Evolutionary conservation across 2,329 filamentous ascomycete genomes (phyloP), one percentile per base, ranked within the genome.

Genomic region (Sporothrix variecibatus): DNA sequence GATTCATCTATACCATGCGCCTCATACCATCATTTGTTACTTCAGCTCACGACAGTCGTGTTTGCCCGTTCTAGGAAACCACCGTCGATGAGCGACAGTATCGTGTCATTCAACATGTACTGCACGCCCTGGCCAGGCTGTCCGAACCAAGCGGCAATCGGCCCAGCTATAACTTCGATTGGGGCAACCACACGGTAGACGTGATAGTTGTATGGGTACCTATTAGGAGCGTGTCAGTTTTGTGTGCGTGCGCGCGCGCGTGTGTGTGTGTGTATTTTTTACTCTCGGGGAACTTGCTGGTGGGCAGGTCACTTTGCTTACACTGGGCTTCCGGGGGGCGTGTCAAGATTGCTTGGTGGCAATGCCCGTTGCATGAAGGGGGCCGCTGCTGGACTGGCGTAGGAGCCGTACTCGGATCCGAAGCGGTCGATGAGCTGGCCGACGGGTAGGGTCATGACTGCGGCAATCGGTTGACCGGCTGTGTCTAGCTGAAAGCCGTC

Each of bases 361-460:
- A 87, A 78, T 3, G 85, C 79, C 26, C 86, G 78, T 78, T 87
- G 83, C 28, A 83, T 82, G 75, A 85, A 88, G 2, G 85, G 84
- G 26, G 85, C 83, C 1, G 82, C 83, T 62, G 84, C 81, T 5
- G 85, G 84, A 15, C 81, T 80, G 28, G 86, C 78, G 75, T 82
- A 86, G 0, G 69, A 79, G 64, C 86, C 86, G 65, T 80, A 80
- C 75, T 86, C 85, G 11, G 80, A 80, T 0, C 86, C 86, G 68
- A 87, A 87, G 1, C 85, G 81, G 77, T 87, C 86, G 1, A 88
- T 75, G 31, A 85, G 79, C n/a, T 82, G 81, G 15, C 85, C 86
- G 0, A 78, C 78, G 1, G 76, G 75, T 0, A 88, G 78, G 0
- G 82, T 82, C 75, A 84, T 80, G 28, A 81, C 84, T 4, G 83